A percentile compares a stretch with the other conserved stretches of the same genome.
Evolutionary conservation across 805 yeast species (phyloP).

Genomic region (Cyberlindnera bimundalis): DNA sequence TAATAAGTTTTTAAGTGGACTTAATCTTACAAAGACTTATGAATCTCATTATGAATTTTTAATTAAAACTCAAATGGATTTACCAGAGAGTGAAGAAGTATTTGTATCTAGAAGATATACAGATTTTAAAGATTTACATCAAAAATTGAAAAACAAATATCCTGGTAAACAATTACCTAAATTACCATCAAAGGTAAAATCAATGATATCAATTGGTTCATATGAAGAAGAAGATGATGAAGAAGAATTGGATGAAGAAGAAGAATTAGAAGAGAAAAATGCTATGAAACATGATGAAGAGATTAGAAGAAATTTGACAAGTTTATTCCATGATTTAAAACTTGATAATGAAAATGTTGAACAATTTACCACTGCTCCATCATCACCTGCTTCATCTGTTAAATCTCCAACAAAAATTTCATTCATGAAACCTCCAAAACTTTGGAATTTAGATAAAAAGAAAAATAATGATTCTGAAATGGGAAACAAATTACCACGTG

Average conservation of each 20-base stretch:
- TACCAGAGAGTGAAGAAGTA: constrained; percentile 19
- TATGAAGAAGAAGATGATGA: constrained; percentile 20
- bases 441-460: constrained; percentile 5
- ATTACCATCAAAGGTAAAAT: constrained; percentile 53
- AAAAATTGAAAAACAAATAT: constrained; percentile 46
- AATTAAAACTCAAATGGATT: constrained; percentile 20
- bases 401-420: constrained; percentile 2
- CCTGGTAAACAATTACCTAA: constrained; percentile 68
- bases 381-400: background rate
- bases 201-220: constrained; percentile 29
- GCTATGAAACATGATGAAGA: constrained; percentile 21
- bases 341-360: too few relatives aligned
- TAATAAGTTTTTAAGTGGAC: constrained; percentile 25
- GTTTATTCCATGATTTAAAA: constrained; percentile 20
- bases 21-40: constrained; percentile 18
- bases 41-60: constrained; percentile 26
- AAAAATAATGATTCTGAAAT: constrained; percentile 1
- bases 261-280: constrained; percentile 10
- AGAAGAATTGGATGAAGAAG: constrained; percentile 22
- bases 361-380: constrained; percentile 4
- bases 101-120: constrained; percentile 57
- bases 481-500: constrained; percentile 50
- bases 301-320: constrained; percentile 18
- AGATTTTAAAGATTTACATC: constrained; percentile 61
- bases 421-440: constrained; percentile 6